phyloP scores from a whole-genome alignment of 192 early-diverging fungal species.

The Jimgerdemannia flammicorona region DNA sequence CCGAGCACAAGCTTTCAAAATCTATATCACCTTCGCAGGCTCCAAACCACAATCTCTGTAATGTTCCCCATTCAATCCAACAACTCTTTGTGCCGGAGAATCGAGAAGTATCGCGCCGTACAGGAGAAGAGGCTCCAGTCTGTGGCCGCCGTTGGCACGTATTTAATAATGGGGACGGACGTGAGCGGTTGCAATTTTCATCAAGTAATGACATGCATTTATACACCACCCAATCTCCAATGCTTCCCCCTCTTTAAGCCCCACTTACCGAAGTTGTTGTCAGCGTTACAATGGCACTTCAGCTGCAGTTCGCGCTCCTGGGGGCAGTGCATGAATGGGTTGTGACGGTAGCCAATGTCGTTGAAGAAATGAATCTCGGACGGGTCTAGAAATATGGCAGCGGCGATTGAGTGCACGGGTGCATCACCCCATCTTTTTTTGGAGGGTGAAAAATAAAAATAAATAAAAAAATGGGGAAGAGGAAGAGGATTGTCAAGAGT shows the following conservation, averaged over 20 bases:
- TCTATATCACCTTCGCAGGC: too few species aligned
- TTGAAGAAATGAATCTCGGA: conserved; percentile 73
- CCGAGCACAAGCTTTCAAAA: too few species aligned
- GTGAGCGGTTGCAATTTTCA: neutral
- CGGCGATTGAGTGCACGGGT: conserved; percentile 70
- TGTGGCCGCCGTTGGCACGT: neutral
- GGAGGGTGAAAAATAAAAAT: conserved; percentile 14
- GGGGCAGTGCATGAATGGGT: conserved; percentile 70
- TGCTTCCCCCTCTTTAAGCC: neutral
- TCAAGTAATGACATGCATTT: neutral
- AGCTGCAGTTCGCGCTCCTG: conserved; percentile 40
- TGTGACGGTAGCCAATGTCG: conserved; percentile 70
- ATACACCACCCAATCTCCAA: neutral
- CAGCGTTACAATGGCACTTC: conserved; percentile 48
- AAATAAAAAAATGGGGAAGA: neutral
- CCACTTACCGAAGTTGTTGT: conserved; percentile 47
- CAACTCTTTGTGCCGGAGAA: neutral
- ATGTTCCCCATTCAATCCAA: too few species aligned
- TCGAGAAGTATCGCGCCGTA: neutral
- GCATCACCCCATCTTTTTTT: conserved; percentile 64
- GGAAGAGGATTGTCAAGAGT: too few species aligned
- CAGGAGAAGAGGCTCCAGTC: neutral
- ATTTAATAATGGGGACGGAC: neutral
- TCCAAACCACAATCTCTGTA: too few species aligned
- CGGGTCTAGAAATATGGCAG: conserved; percentile 57